Evolutionary conservation across 257 asterid species (phyloP).

Genomic region (Salvia hispanica): DNA sequence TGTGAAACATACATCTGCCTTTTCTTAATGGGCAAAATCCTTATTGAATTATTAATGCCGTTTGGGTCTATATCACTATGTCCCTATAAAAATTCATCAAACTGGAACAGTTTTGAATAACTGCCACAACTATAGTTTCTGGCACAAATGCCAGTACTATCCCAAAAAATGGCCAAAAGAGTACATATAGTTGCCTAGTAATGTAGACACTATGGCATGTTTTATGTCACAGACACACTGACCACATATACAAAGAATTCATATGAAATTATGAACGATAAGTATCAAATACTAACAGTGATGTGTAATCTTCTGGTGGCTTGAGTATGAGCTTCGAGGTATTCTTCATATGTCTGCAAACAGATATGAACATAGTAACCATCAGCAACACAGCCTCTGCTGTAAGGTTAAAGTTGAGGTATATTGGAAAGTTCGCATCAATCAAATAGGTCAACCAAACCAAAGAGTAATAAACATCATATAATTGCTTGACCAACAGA

Average conservation of each 20-base stretch:
- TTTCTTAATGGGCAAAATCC: background rate
- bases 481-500: slow-evolving; percentile 11
- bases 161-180: background rate
- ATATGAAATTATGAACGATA: slow-evolving; percentile 25
- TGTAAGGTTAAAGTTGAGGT: slow-evolving; percentile 15
- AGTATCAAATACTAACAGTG: slow-evolving; percentile 55
- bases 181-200: background rate
- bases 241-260: slow-evolving; percentile 10
- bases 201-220: slow-evolving; percentile 6
- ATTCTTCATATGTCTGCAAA: slow-evolving; percentile 93
- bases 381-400: slow-evolving; percentile 30
- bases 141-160: background rate
- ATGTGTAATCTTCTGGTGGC: slow-evolving; percentile 49
- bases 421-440: slow-evolving; percentile 13
- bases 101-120: background rate
- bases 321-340: slow-evolving; percentile 78
- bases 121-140: background rate
- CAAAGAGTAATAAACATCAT: slow-evolving; percentile 22
- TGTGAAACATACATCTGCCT: background rate
- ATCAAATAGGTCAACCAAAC: slow-evolving; percentile 16
- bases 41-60: background rate
- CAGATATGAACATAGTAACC: slow-evolving; percentile 31
- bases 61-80: too few relatives aligned
- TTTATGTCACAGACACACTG: background rate
- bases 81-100: background rate